phyloP scores from a whole-genome alignment of 2,329 filamentous ascomycete genomes.

The Fusarium longipes region DNA sequence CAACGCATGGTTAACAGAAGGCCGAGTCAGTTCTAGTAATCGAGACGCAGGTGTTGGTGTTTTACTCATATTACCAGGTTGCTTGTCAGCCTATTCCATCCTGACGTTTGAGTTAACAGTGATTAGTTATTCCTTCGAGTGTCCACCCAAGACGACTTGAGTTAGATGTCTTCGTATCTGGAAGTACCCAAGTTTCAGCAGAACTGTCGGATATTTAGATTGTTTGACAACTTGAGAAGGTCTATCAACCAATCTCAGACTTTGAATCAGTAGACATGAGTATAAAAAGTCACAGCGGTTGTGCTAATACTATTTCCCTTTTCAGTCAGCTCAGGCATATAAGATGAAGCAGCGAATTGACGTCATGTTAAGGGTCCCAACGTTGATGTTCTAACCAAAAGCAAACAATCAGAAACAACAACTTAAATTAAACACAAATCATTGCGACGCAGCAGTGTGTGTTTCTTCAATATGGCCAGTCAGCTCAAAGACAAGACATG shows the following conservation, averaged over 20 bases:
- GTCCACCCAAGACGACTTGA: background rate
- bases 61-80: background rate
- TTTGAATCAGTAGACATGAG: too few species aligned
- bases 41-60: background rate
- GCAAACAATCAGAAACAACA: constrained; percentile 4
- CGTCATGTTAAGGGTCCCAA: constrained; percentile 28
- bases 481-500: constrained; percentile 19
- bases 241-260: too few species aligned
- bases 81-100: background rate
- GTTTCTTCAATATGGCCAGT: background rate
- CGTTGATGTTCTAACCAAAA: background rate
- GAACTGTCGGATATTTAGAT: background rate
- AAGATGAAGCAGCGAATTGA: constrained; percentile 12
- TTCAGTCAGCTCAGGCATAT: background rate
- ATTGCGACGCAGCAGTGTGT: background rate
- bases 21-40: background rate
- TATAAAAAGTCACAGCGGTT: background rate
- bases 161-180: background rate
- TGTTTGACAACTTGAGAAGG: background rate
- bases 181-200: background rate
- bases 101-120: background rate
- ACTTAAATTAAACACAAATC: background rate
- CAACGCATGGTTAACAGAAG: background rate
- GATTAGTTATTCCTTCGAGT: background rate
- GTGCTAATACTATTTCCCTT: background rate